phyloP scores from a whole-genome alignment of 352 stramenopile species.

The Globisporangium cystogenes region DNA sequence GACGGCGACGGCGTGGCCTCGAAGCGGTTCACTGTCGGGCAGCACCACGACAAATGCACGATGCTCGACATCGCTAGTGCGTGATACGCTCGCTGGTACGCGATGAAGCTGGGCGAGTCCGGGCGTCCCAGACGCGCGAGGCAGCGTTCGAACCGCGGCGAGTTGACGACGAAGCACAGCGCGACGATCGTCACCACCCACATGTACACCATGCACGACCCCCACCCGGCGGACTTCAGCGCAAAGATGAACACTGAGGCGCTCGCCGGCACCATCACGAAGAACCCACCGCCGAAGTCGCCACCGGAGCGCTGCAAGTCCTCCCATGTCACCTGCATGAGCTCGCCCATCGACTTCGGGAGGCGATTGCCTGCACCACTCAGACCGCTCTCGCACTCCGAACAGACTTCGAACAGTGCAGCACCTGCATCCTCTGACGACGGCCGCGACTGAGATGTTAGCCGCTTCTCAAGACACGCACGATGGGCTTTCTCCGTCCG shows the following conservation, averaged over 20 bases:
- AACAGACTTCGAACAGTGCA: background rate
- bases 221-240: slow-evolving; percentile 26
- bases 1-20: slow-evolving; percentile 1
- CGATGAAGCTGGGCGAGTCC: slow-evolving; percentile 21
- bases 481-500: slow-evolving; percentile 23
- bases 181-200: slow-evolving; percentile 30
- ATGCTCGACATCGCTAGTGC: slow-evolving; percentile 31
- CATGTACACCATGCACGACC: slow-evolving; percentile 24
- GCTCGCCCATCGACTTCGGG: slow-evolving; percentile 20
- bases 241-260: slow-evolving; percentile 24
- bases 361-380: slow-evolving; percentile 12
- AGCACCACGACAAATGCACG: slow-evolving; percentile 30
- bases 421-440: background rate
- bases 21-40: slow-evolving; percentile 13
- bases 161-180: slow-evolving; percentile 43
- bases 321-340: slow-evolving; percentile 23
- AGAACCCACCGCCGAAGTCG: slow-evolving; percentile 37
- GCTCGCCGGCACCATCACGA: slow-evolving; percentile 33
- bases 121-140: slow-evolving; percentile 29
- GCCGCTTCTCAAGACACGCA: slow-evolving; percentile 20
- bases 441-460: background rate
- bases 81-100: slow-evolving; percentile 43
- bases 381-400: slow-evolving; percentile 12
- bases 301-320: slow-evolving; percentile 22
- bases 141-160: slow-evolving; percentile 26